A percentile compares a stretch with the other conserved stretches of the same genome.
These are phyloP conservation scores for Noccaea bulbosa DNA, from an alignment of 345 rosid species.

Conservation along the genomic window DNA sequence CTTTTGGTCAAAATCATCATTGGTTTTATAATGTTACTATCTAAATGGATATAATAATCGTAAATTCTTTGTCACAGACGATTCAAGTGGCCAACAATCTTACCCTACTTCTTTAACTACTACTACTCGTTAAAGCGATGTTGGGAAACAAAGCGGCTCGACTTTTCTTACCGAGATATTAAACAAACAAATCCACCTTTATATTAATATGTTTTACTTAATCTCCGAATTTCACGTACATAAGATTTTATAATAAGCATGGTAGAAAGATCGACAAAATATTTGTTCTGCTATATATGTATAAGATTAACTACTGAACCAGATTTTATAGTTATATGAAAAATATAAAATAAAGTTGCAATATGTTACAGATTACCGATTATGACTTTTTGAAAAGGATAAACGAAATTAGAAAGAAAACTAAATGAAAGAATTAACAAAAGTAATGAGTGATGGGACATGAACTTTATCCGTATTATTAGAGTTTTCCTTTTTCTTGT, in stretches of 20 bases:
- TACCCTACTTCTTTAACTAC: conserved; percentile 48
- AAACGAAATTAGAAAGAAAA: conserved; percentile 31
- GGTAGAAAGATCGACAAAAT: not conserved
- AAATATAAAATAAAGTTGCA: not conserved
- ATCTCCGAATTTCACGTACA: conserved; percentile 9
- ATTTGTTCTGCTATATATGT: not conserved
- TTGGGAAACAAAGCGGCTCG: conserved; percentile 41
- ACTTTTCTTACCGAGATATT: conserved; percentile 33
- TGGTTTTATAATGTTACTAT: conserved; percentile 24
- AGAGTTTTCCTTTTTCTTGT: conserved; percentile 7
- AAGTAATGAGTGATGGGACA: conserved; percentile 37
- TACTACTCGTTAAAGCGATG: conserved; percentile 42
- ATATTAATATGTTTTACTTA: conserved; percentile 11
- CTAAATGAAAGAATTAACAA: conserved; percentile 25
- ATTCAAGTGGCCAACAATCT: conserved; percentile 45
- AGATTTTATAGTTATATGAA: not conserved
- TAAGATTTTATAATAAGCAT: not conserved
- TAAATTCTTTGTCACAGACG: conserved; percentile 37
- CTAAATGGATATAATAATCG: conserved; percentile 30
- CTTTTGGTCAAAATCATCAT: conserved; percentile 37
- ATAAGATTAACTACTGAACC: not conserved
- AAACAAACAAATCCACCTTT: conserved; percentile 13
- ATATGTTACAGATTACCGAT: conserved; percentile 4
- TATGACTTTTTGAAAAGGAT: not conserved
- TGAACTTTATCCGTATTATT: conserved; percentile 42